Evolutionary conservation across 306 rosid species (phyloP).

Genomic region (Quercus aquifolioides): DNA sequence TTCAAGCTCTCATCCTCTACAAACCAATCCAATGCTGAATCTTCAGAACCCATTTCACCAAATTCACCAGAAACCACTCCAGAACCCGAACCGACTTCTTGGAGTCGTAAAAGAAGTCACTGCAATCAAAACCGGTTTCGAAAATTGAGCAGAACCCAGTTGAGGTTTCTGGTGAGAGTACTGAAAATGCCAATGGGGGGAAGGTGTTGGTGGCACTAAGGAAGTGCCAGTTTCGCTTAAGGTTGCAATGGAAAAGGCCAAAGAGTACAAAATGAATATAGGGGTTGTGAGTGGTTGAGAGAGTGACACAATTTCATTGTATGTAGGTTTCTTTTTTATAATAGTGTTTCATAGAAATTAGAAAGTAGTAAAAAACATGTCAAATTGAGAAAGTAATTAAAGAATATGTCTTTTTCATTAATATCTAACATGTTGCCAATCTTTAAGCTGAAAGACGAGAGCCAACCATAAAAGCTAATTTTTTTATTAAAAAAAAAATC

Average conservation of each 20-base stretch:
- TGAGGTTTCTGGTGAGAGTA: conserved; percentile 12
- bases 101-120: conserved; percentile 43
- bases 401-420: too few relatives aligned
- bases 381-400: too few relatives aligned
- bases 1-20: conserved; percentile 32
- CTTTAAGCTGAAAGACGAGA: too few relatives aligned
- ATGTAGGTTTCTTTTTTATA: too few relatives aligned
- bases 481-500: too few relatives aligned
- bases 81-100: conserved; percentile 16
- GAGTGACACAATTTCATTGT: conserved; percentile 15
- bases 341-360: too few relatives aligned
- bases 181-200: conserved; percentile 9
- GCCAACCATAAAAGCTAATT: too few relatives aligned
- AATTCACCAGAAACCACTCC: conserved; percentile 26
- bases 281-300: conserved; percentile 9
- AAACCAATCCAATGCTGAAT: conserved; percentile 33
- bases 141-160: conserved; percentile 28
- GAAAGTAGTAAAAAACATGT: too few relatives aligned
- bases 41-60: conserved; percentile 31
- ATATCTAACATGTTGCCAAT: too few relatives aligned
- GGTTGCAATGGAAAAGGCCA: conserved; percentile 59
- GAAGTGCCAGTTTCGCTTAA: conserved; percentile 42
- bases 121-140: conserved; percentile 15
- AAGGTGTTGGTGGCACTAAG: conserved; percentile 17
- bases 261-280: conserved; percentile 44